Conservation (phyloP, 2,329 filamentous ascomycete genomes). For the Kalaharituber pfeilii region DNA sequence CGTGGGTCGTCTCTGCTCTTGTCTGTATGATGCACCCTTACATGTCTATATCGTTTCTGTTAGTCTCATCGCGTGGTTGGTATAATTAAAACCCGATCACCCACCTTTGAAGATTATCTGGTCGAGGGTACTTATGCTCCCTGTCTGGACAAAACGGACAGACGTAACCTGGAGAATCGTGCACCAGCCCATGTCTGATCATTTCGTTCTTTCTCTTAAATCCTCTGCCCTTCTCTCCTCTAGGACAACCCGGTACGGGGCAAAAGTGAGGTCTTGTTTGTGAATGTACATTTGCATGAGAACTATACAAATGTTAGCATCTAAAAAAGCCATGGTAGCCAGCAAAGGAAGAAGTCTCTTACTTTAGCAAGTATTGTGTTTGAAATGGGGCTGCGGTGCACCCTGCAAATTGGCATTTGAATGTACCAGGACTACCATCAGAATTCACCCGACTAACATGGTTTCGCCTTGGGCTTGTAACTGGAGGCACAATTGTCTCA, state of each 20-base stretch:
- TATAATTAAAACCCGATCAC: slow-evolving; percentile 24
- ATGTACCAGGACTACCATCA: slow-evolving; percentile 12
- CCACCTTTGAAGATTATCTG: slow-evolving; percentile 88
- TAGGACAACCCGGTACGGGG: slow-evolving; percentile 43
- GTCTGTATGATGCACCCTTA: slow-evolving; percentile 78
- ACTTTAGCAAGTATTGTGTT: slow-evolving; percentile 56
- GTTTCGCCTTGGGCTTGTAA: neutral
- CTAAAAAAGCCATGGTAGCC: slow-evolving; percentile 3
- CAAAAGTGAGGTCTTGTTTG: slow-evolving; percentile 49
- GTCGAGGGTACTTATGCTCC: slow-evolving; percentile 85
- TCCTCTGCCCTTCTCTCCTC: slow-evolving; percentile 46
- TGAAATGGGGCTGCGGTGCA: slow-evolving; percentile 60
- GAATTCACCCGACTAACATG: slow-evolving; percentile 1
- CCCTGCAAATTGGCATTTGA: slow-evolving; percentile 31
- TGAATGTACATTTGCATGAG: slow-evolving; percentile 57
- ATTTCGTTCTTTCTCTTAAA: slow-evolving; percentile 60
- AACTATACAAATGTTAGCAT: slow-evolving; percentile 29
- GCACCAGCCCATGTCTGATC: slow-evolving; percentile 67
- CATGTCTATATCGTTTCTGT: slow-evolving; percentile 45
- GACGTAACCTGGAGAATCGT: slow-evolving; percentile 84
- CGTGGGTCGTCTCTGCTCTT: slow-evolving; percentile 73
- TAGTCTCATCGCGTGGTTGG: no score
- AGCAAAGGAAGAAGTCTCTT: slow-evolving; percentile 17
- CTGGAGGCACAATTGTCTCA: slow-evolving; percentile 8
- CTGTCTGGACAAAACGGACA: slow-evolving; percentile 91